Evolutionary conservation across 495 filamentous ascomycete genomes (phyloP), one percentile per base, ranked within the genome.

Genomic region (Talaromyces stipitatus): DNA sequence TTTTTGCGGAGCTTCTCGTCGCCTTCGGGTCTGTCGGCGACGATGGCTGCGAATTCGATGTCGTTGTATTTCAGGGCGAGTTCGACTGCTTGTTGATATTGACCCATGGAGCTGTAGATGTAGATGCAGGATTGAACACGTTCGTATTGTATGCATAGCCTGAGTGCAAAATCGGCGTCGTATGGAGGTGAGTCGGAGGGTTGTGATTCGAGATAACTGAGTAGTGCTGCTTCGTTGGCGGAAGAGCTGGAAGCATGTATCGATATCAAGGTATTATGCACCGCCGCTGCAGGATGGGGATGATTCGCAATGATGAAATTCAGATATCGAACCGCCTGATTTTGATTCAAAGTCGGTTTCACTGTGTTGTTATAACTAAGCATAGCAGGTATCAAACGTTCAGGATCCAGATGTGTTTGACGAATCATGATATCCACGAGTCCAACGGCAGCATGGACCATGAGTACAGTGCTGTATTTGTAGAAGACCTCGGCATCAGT

Each of bases 201-300:
- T 64, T 88, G 85, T 4, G 81, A 78, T 70, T 96, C 87, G 10
- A 98, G 85, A 67, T 98, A 98, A 5, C 84, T 79, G 20, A 97
- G 83, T 14, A 98, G 83, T 5, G 85, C 87, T 3, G 86, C 82
- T 71, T 97, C 94, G 50, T 94, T 89, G 36, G 80, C 74, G 5
- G 89, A 89, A 14, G 83, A 77, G 63, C 94, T 86, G 2, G 92
- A 91, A 16, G 94, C 95, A 68, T 96, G 95, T 51, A 97, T 95
- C 43, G 91, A 95, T 58, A 98, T 89, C 26, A 98, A 82, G 0
- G 95, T 97, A 68, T 97, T 98, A 70, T 98, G 94, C 22, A 98
- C 85, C n/a, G 94, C 92, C 4, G 94, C 83, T 54, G 95, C 88
- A 3, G 84, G 80, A 11, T 87, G 88, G 29, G 87, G 81, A 47